Base-by-base conservation (phyloP, 306 rosid genomes). In the Pterocarpus macrocarpus region DNA sequence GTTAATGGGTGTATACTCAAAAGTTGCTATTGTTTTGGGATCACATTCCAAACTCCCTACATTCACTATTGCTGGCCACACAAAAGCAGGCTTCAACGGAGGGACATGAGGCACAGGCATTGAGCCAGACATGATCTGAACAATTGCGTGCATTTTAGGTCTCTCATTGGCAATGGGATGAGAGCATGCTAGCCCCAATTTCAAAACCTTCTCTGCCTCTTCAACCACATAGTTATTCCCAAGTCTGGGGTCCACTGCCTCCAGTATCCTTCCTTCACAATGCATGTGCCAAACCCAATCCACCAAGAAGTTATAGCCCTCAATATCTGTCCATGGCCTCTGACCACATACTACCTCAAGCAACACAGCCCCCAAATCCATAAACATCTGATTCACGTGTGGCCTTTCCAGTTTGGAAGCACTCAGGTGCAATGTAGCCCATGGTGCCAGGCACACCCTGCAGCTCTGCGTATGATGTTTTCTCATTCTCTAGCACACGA, bases 401-500 rank as follows among this genome's bases (percentile, higher is more conserved):
- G 32, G 97, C 97, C 32, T 76, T 85, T 5, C 91, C 97, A 0
- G 92, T 92, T 83, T 92, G 94, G 55, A 92, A 92, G 80, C 97
- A 92, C 69, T 92, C 97, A 0, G 97, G 93, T 1, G 94, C 97
- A 1, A 92, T 92, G 87, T 92, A 92, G 2, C 97, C 97, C 85
- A 92, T 77, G 0, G 97, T 92, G 36, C 97, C 97, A 2, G 77
- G 94, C 16, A 92, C 79, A 1, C 97, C 92, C 36, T 79, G 91
- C 0, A 90, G 17, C 72, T 90, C 91, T 0, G 90, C 89, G 15
- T 92, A 92, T 0, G 97, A 92, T 35, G 88, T 90, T 36, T 86
- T 87, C 68, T 87, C 94, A 14, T 92, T 86, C 61, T 92, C 97
- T 2, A 92, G 2, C 4, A 92, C 97, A 0, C 94, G 91, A 2